Conservation (phyloP, 2,329 filamentous ascomycete species). For the Paradendryphiella salina region DNA sequence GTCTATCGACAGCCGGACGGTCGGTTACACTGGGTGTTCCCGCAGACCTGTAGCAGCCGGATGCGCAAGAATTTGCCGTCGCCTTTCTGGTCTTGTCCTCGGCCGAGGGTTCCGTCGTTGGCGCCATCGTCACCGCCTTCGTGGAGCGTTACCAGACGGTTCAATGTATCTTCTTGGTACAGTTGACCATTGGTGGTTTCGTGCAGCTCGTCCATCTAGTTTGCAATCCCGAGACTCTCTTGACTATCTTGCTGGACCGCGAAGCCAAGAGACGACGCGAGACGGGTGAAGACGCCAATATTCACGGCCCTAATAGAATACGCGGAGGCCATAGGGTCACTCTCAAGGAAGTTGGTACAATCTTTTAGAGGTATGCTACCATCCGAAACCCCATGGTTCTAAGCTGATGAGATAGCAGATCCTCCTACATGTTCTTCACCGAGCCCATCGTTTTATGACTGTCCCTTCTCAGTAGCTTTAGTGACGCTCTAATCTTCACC, state of each 20-base stretch:
- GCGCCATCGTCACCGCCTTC: conserved; percentile 60
- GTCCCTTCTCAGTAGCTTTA: conserved; percentile 72
- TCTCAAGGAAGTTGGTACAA: conserved; percentile 50
- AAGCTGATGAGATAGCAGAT: conserved; percentile 49
- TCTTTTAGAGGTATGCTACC: conserved; percentile 48
- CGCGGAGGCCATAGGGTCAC: conserved; percentile 44
- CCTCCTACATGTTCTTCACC: conserved; percentile 72
- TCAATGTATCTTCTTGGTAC: conserved; percentile 72
- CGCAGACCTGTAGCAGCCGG: conserved; percentile 63
- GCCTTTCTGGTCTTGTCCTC: conserved; percentile 63
- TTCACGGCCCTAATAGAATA: conserved; percentile 73
- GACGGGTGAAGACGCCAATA: conserved; percentile 59
- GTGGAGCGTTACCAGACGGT: conserved; percentile 40
- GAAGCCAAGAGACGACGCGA: conserved; percentile 74
- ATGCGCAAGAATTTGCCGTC: conserved; percentile 62
- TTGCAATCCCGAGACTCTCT: conserved; percentile 74
- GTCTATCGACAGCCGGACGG: conserved; percentile 65
- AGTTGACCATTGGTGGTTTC: conserved; percentile 73
- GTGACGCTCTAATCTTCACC: conserved; percentile 75
- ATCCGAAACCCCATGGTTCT: too few relatives aligned
- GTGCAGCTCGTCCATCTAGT: conserved; percentile 69
- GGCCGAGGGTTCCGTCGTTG: conserved; percentile 59
- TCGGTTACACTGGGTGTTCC: conserved; percentile 67
- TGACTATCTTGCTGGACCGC: conserved; percentile 72
- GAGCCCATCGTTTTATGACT: conserved; percentile 73